These are phyloP conservation scores for Aspergillus panamensis DNA, from an alignment of 495 filamentous ascomycete species.

Conservation along the genomic window DNA sequence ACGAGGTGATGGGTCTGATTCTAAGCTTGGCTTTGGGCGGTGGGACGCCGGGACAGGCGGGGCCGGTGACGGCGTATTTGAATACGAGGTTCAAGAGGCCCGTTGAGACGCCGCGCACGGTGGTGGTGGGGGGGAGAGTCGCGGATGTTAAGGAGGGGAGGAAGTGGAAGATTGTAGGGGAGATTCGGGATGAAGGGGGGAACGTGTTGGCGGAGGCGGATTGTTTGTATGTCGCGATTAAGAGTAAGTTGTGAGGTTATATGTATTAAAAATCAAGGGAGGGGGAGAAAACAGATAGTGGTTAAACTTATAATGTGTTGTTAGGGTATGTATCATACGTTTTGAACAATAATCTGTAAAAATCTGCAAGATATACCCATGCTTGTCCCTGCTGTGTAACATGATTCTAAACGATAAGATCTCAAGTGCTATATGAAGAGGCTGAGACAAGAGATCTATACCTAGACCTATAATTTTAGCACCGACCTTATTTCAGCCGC, in stretches of 20 bases:
- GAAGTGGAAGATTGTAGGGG: slow-evolving; percentile 45
- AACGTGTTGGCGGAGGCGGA: slow-evolving; percentile 43
- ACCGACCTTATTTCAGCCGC: no score
- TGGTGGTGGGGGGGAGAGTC: slow-evolving; percentile 48
- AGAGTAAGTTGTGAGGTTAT: slow-evolving; percentile 21
- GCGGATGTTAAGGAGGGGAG: slow-evolving; percentile 35
- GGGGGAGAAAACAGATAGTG: no score
- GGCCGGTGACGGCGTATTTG: slow-evolving; percentile 53
- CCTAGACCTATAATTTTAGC: no score
- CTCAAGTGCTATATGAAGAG: no score
- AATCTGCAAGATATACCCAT: no score
- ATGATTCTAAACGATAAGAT: no score
- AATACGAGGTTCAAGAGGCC: slow-evolving; percentile 55
- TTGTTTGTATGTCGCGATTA: slow-evolving; percentile 41
- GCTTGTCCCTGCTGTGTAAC: no score
- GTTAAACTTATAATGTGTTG: no score
- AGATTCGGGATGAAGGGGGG: slow-evolving; percentile 39
- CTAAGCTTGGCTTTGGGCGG: slow-evolving; percentile 23
- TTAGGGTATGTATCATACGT: no score
- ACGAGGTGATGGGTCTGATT: slow-evolving; percentile 53
- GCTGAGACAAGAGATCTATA: no score
- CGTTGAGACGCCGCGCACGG: slow-evolving; percentile 48
- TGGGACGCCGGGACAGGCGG: slow-evolving; percentile 3
- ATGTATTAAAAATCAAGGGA: no score
- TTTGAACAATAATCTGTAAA: no score